Conservation (phyloP, 179 eudicot genomes). For the Camellia oleifera region DNA sequence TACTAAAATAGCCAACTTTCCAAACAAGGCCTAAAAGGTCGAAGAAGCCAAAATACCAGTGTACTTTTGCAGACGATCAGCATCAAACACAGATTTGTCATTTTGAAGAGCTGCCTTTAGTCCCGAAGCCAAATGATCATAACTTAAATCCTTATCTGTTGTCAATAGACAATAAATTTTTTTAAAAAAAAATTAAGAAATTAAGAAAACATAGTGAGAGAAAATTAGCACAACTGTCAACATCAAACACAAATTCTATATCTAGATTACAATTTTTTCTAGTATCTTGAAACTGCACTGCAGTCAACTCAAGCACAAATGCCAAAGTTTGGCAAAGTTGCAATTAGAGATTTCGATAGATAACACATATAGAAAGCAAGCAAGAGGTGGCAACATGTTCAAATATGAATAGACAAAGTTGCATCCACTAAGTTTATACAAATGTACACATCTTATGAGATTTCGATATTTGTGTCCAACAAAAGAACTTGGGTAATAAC, state of each 20-base stretch:
- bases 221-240: neutral
- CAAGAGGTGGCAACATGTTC: neutral
- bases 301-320: neutral
- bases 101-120: no score
- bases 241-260: neutral
- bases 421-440: neutral
- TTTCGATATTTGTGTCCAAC: neutral
- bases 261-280: no score
- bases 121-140: no score
- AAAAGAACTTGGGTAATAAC: neutral
- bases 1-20: no score
- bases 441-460: neutral
- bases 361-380: neutral
- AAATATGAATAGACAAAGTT: neutral
- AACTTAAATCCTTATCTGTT: neutral
- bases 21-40: neutral
- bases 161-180: neutral
- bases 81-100: no score
- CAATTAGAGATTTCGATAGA: neutral
- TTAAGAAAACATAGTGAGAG: conserved; percentile 5
- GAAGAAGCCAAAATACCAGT: neutral
- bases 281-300: neutral
- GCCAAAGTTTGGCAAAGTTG: neutral
- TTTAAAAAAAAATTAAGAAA: neutral
- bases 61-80: no score